Conservation (phyloP, 805 yeast genomes). For the Metschnikowia orientalis region DNA sequence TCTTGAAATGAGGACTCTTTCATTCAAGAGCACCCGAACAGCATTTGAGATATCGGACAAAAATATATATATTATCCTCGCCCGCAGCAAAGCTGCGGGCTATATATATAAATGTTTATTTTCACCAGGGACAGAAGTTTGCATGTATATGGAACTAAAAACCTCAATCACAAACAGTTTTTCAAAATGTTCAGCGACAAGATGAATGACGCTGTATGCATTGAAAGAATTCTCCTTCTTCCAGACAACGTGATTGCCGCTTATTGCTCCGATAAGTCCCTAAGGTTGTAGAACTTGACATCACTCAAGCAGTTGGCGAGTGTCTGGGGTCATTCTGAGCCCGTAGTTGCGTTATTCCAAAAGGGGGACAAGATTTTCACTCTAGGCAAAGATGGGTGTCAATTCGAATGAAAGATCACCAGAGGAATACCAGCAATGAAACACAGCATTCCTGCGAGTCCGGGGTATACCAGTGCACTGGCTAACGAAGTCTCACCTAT, state of each 20-base stretch:
- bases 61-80: too few species aligned
- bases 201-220: conserved; percentile 38
- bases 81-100: too few species aligned
- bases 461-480: too few species aligned
- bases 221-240: conserved; percentile 40
- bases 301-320: conserved; percentile 46
- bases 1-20: conserved; percentile 42
- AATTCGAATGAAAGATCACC: conserved; percentile 47
- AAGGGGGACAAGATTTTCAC: conserved; percentile 32
- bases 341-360: conserved; percentile 40
- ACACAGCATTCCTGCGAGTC: too few species aligned
- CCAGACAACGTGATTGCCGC: conserved; percentile 30
- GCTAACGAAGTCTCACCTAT: too few species aligned
- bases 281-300: conserved; percentile 44
- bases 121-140: conserved; percentile 51
- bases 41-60: conserved; percentile 32
- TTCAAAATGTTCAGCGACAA: conserved; percentile 40
- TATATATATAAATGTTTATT: conserved; percentile 43
- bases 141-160: conserved; percentile 33
- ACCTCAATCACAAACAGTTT: conserved; percentile 31
- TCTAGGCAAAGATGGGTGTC: conserved; percentile 51
- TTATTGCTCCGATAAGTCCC: conserved; percentile 54
- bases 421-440: too few species aligned
- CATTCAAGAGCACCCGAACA: conserved; percentile 50
- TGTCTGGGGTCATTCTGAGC: conserved; percentile 53